Base-by-base conservation (phyloP, 345 rosid species). In the Salix dunnii region DNA sequence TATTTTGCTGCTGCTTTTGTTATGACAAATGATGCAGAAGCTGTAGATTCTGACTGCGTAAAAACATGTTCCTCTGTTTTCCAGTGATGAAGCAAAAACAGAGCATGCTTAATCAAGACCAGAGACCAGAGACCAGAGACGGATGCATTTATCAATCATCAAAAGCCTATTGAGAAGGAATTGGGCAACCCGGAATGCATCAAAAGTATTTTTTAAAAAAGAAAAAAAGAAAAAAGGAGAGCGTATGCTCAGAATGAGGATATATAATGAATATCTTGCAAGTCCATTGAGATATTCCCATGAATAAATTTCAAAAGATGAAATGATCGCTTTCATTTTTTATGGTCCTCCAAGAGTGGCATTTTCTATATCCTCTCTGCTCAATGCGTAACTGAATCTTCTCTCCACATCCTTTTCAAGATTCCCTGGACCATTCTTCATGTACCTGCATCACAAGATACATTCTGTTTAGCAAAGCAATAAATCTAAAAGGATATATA, bases 341-440 rank as follows among this genome's bases (percentile, higher is more conserved):
- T 46, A 94, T 68, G 98, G 98, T 82, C 99, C 99, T 72, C 99
- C 98, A 7, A 93, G 94, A 64, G 91, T 89, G 73, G 98, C 98
- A 42, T 95, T 95, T 84, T 95, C 92, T 0, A 91, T 89, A 83
- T 95, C 99, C 71, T 93, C 95, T 82, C 98, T 88, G 72, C 97
- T 94, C 84, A 94, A 82, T 28, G 98, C 97, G 74, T 94, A 92
- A 62, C 97, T 94, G 87, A 94, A 96, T 85, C 98, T 91, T 81
- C 99, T 91, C 81, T 93, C 99, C 72, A 95, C 80, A 60, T 95
- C 99, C 75, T 91, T 93, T 74, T 96, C 97, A 4, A 95, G 93
- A 84, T 79, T 90, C 13, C 96, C 98, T 13, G 97, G 94, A n/a
- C 98, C 98, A 76, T 80, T 91, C 88, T 88, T 96, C 84, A 91